phyloP scores from a whole-genome alignment of 805 yeast genomes.

The Dipodascus geniculatus region DNA sequence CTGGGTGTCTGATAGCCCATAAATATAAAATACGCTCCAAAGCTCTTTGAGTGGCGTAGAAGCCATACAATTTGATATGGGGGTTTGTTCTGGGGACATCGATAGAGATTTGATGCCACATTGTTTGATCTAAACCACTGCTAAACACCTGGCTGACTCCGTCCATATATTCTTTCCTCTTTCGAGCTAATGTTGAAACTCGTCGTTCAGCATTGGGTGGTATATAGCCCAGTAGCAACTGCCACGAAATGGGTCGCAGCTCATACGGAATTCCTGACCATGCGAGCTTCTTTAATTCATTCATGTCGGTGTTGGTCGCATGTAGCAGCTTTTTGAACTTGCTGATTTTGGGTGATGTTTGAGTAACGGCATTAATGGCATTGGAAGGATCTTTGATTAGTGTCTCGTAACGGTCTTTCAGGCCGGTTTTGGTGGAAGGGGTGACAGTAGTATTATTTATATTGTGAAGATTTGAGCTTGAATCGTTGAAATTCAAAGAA shows the following conservation, averaged over 20 bases:
- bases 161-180: constrained; percentile 74
- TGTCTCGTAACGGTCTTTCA: constrained; percentile 32
- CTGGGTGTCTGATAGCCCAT: constrained; percentile 97
- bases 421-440: constrained; percentile 17
- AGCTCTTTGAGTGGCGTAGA: constrained; percentile 59
- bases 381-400: constrained; percentile 24
- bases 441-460: neutral
- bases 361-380: constrained; percentile 19
- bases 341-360: constrained; percentile 39
- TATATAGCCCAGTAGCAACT: constrained; percentile 74
- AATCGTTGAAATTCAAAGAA: neutral
- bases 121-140: constrained; percentile 54
- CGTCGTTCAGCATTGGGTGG: constrained; percentile 79
- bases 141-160: constrained; percentile 59
- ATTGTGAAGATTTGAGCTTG: neutral
- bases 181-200: constrained; percentile 53
- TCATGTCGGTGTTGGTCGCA: constrained; percentile 45
- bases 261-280: constrained; percentile 92
- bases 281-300: constrained; percentile 62
- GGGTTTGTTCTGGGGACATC: constrained; percentile 95
- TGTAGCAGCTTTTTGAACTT: constrained; percentile 56
- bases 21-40: constrained; percentile 72
- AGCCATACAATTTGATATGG: constrained; percentile 58
- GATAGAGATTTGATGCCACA: constrained; percentile 93
- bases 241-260: constrained; percentile 81